Percentiles rank a stretch among this genome's conserved stretches.
Conservation (phyloP, 2,329 filamentous ascomycete genomes). For the Exophiala mesophila region DNA sequence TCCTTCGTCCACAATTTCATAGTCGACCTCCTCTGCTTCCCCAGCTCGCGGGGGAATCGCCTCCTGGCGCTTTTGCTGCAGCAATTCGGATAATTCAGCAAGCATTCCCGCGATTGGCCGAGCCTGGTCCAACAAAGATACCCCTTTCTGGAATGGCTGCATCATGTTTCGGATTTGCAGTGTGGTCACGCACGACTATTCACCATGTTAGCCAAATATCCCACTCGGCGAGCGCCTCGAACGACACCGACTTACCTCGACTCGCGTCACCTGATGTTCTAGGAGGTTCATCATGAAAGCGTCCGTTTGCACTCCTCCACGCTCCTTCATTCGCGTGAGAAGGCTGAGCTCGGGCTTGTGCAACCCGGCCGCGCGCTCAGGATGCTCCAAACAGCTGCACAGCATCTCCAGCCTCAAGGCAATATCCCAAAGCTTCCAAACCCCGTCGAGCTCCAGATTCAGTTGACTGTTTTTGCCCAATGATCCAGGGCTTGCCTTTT, state of each 20-base stretch:
- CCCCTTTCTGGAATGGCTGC: constrained; percentile 59
- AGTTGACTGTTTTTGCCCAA: constrained; percentile 61
- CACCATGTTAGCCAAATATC: constrained; percentile 26
- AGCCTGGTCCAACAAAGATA: constrained; percentile 65
- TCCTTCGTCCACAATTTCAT: constrained; percentile 2
- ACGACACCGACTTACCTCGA: constrained; percentile 65
- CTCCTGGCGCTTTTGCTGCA: constrained; percentile 5
- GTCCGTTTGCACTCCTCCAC: constrained; percentile 83
- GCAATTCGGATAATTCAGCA: constrained; percentile 13
- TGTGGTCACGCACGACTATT: constrained; percentile 73
- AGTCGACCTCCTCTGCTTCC: neutral
- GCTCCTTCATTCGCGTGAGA: constrained; percentile 65
- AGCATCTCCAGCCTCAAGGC: constrained; percentile 88
- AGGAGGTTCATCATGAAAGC: constrained; percentile 81
- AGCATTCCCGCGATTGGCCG: constrained; percentile 73
- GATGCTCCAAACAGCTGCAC: constrained; percentile 79
- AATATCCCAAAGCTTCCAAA: constrained; percentile 87
- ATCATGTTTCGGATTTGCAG: constrained; percentile 75
- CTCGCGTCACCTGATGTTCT: constrained; percentile 90
- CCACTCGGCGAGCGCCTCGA: constrained; percentile 9
- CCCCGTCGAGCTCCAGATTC: constrained; percentile 74
- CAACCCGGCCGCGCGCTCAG: constrained; percentile 50
- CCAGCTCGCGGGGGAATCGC: neutral
- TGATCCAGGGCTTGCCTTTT: constrained; percentile 50
- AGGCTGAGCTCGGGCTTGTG: constrained; percentile 79